Evolutionary conservation across 2,329 filamentous ascomycete species (phyloP), one percentile per base, ranked within the genome.

Genomic region (Didymella keratinophila): DNA sequence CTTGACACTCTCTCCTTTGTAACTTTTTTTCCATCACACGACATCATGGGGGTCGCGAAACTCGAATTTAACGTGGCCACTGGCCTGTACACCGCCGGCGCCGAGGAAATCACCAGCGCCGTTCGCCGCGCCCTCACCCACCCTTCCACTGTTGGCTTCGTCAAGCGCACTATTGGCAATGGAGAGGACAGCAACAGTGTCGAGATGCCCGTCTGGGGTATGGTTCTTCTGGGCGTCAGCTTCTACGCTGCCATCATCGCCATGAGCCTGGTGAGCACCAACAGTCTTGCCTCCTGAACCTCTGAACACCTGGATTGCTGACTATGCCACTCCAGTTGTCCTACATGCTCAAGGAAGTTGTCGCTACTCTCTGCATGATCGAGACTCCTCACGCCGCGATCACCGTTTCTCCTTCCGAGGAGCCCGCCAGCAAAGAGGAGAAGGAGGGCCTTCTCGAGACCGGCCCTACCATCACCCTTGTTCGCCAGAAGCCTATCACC

Each of bases 311-410:
- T 28, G 34, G 44, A 51, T 47, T 43, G 46, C 61, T 64, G 41
- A 64, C 56, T 42, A 4, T 32, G 18, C 16, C 23, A 14, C 30
- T 39, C 3, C 41, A 78, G 75, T 54, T 76, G 27, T 71, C 73
- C 12, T 90, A 90, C 77, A 86, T 84, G 43, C 83, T 87, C 64
- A 83, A 83, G 55, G 76, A 82, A 56, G 79, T 91, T 53, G 78
- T 90, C 43, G 81, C 84, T 1, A 86, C 85, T 6, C 82, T 91
- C 41, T 82, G 86, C 61, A 86, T 87, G 77, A 81, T 91, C 67
- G 88, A 91, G 74, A 84, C 84, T 45, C 81, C 84, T 36, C 78
- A 82, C 63, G 82, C 82, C 25, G 82, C 81, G 50, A 82, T 80
- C 60, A 77, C 80, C 62, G 70, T 81, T 63, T 75, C 77, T 25